Evolutionary conservation across 2,329 filamentous ascomycete genomes (phyloP), one percentile per base, ranked within the genome.

Genomic region (Colletotrichum sp.): DNA sequence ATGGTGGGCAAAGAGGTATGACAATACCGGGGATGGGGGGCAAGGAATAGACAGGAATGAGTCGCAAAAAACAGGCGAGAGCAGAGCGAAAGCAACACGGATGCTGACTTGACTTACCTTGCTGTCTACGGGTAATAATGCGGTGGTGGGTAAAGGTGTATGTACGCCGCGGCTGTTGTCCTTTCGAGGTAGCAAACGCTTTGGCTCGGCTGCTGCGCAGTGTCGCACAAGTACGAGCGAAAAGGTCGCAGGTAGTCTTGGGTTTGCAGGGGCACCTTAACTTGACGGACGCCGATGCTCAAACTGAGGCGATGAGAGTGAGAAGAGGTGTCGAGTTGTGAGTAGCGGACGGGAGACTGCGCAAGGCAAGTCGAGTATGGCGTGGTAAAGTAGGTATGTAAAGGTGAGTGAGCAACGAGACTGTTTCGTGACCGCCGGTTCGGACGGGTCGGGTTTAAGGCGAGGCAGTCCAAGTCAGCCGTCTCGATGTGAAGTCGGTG

Each of bases 361-460:
- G 56, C 56, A 32, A n/a, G n/a, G 24, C 36, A 56, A 21, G 28
- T 12, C 58, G 12, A 26, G 52, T 28, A n/a, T n/a, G 18, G 56
- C n/a, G 21, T 13, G 13, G 43, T 32, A 43, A 43, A 43, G 38
- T 61, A 30, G 38, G 24, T 14, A 38, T 58, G 61, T 16, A 32
- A 38, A 36, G 24, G n/a, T 32, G 65, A 43, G 28, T 24, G 26
- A 56, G 43, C 24, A 38, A 8, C n/a, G 38, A 30, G 61, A 63
- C 28, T 21, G 38, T 36, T n/a, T 18, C 26, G 43, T 65, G 34
- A 59, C 24, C 48, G 71, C 48, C 28, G 71, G 71, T 74, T 74
- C 71, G 67, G 67, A 74, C 67, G 71, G 59, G 43, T 74, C 71
- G 67, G 71, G 43, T 67, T 64, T 52, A 48, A 36, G 30, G n/a